phyloP scores from a whole-genome alignment of 352 stramenopile species.

The Hyphochytrium catenoides region DNA sequence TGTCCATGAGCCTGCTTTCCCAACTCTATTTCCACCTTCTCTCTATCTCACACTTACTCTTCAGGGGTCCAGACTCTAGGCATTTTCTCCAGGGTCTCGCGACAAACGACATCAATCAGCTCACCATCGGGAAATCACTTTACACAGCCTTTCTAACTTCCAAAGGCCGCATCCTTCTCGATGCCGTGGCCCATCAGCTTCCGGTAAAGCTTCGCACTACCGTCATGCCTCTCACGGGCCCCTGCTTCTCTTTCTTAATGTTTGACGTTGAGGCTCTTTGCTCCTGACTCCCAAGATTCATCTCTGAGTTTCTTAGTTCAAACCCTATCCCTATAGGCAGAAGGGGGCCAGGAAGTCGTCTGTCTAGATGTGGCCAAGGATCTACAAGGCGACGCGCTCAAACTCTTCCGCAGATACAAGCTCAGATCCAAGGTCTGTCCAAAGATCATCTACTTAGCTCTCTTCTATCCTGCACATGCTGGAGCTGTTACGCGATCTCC shows the following conservation, averaged over 20 bases:
- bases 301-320: neutral
- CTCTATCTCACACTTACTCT: no score
- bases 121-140: conserved; percentile 25
- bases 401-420: conserved; percentile 68
- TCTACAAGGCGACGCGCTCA: conserved; percentile 25
- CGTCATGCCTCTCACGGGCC: neutral
- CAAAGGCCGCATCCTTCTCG: conserved; percentile 41
- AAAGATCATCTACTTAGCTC: conserved; percentile 28
- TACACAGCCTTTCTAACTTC: conserved; percentile 51
- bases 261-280: neutral
- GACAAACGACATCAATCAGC: conserved; percentile 49
- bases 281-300: neutral
- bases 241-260: neutral
- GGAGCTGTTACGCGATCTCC: conserved; percentile 9
- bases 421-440: conserved; percentile 50
- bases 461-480: conserved; percentile 23
- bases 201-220: conserved; percentile 10
- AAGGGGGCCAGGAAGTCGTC: no score
- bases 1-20: no score
- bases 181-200: conserved; percentile 41
- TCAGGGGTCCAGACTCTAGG: conserved; percentile 27
- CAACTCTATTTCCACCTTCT: no score
- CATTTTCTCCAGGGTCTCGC: conserved; percentile 51
- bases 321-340: conserved; percentile 10
- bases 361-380: conserved; percentile 36